Evolutionary conservation across 106 monocot genomes (phyloP).

Genomic region (Dactylorhiza incarnata): DNA sequence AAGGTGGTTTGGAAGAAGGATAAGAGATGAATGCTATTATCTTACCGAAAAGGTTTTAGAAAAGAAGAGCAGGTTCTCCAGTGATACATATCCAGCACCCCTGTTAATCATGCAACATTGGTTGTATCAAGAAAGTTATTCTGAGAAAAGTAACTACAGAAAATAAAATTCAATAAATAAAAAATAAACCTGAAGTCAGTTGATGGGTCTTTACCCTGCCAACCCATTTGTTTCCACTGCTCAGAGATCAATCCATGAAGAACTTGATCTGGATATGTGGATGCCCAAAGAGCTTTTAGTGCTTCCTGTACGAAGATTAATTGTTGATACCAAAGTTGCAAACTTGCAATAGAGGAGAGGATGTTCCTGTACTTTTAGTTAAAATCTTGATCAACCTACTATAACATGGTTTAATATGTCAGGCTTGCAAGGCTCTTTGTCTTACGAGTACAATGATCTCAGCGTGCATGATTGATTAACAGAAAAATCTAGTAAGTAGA

Average conservation of each 20-base stretch:
- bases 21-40: not conserved
- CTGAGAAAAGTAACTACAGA: not conserved
- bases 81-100: slow-evolving; percentile 81
- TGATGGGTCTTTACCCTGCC: slow-evolving; percentile 93
- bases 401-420: not conserved
- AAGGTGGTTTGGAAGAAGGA: not conserved
- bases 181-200: slow-evolving; percentile 76
- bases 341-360: not conserved
- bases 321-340: not conserved
- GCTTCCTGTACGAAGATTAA: slow-evolving; percentile 44
- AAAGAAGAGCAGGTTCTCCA: slow-evolving; percentile 91
- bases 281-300: slow-evolving; percentile 73
- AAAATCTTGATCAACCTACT: not conserved
- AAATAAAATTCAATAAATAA: not conserved
- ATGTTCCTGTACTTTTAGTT: not conserved
- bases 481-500: slow-evolving; percentile 1
- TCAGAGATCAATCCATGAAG: slow-evolving; percentile 71
- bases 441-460: not conserved
- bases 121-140: not conserved
- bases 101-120: slow-evolving; percentile 22
- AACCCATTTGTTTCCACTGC: slow-evolving; percentile 95
- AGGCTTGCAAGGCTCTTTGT: not conserved
- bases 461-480: not conserved
- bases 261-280: slow-evolving; percentile 76
- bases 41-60: slow-evolving; percentile 81